Conservation (phyloP, 2,329 filamentous ascomycete genomes). For the Fusarium equiseti region DNA sequence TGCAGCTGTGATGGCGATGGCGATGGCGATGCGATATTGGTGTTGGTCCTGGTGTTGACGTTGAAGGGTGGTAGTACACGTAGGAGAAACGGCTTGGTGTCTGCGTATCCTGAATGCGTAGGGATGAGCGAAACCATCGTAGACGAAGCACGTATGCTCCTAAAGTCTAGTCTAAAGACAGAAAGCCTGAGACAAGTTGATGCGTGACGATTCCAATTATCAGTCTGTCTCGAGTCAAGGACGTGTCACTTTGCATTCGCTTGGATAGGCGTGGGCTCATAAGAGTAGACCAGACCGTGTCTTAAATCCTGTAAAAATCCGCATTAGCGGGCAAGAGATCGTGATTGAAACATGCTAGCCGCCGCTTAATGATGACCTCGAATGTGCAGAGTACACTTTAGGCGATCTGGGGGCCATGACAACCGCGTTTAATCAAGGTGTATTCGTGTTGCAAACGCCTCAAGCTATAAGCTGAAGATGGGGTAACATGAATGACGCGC, state of each 20-base stretch:
- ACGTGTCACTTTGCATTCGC: background rate
- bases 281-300: background rate
- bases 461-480: background rate
- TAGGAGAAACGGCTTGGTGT: constrained; percentile 9
- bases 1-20: constrained; percentile 18
- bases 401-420: background rate
- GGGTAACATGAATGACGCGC: background rate
- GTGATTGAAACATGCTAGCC: constrained; percentile 12
- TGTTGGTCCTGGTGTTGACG: constrained; percentile 3
- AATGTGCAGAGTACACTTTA: background rate
- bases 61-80: constrained; percentile 21
- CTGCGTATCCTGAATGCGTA: constrained; percentile 17
- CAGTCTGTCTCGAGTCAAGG: constrained; percentile 1
- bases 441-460: background rate
- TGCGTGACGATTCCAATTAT: constrained; percentile 4
- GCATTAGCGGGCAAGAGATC: constrained; percentile 6
- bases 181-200: constrained; percentile 17
- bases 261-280: background rate
- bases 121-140: background rate
- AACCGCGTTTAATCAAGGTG: background rate
- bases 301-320: constrained; percentile 8
- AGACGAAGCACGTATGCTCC: background rate
- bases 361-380: background rate
- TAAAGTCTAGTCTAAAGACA: background rate
- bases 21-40: background rate